These are phyloP conservation scores for Globisporangium paroecandrum DNA, from an alignment of 352 stramenopile genomes.

Conservation along the genomic window DNA sequence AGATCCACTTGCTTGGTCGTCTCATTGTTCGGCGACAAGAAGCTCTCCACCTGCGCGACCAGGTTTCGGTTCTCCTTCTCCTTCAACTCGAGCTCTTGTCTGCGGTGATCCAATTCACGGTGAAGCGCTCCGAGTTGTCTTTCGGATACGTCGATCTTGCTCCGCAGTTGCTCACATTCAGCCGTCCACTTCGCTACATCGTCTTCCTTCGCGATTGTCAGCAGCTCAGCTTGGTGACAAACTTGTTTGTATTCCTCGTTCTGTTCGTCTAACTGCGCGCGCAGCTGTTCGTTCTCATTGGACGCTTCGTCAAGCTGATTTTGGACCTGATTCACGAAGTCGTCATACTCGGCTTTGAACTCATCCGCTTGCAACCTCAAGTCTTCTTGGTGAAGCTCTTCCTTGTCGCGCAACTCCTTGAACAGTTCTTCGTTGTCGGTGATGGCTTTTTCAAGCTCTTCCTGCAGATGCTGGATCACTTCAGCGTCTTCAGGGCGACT, in stretches of 20 bases:
- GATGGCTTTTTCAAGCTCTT: constrained; percentile 34
- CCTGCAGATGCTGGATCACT: constrained; percentile 35
- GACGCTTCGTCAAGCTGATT: constrained; percentile 44
- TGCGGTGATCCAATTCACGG: constrained; percentile 48
- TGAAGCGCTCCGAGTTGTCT: constrained; percentile 44
- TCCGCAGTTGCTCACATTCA: constrained; percentile 47
- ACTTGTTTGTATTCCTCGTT: constrained; percentile 45
- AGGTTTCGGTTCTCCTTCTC: constrained; percentile 48
- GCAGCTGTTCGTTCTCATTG: constrained; percentile 54
- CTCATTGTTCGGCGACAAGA: constrained; percentile 53
- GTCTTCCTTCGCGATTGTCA: constrained; percentile 27
- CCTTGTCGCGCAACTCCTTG: constrained; percentile 44
- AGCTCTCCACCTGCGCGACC: constrained; percentile 50
- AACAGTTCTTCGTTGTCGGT: constrained; percentile 40
- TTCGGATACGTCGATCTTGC: constrained; percentile 30
- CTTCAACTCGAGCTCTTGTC: constrained; percentile 47
- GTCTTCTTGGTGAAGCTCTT: constrained; percentile 39
- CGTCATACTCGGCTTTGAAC: constrained; percentile 60
- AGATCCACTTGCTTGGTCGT: constrained; percentile 50
- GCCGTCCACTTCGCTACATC: constrained; percentile 48
- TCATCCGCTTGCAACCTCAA: constrained; percentile 44
- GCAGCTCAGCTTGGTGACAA: constrained; percentile 25
- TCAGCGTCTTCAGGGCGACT: constrained; percentile 23
- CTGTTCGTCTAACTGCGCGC: constrained; percentile 39
- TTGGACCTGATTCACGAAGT: constrained; percentile 50